Evolutionary conservation across 2,329 filamentous ascomycete genomes (phyloP).

Genomic region (Torrubiella hemipterigena): DNA sequence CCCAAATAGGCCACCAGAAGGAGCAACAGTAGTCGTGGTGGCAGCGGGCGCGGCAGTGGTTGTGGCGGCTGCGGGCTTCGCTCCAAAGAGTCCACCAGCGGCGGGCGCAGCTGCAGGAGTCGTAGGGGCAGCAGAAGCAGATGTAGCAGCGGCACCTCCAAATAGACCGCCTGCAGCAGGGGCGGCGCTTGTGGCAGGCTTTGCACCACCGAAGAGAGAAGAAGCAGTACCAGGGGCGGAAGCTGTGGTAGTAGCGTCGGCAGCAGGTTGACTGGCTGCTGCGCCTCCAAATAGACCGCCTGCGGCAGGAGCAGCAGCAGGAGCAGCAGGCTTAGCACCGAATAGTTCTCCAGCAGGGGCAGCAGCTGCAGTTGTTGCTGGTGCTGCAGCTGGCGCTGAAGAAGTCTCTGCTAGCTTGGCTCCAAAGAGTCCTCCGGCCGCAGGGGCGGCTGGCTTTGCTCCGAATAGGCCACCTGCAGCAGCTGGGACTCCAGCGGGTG

Average conservation of each 20-base stretch:
- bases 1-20: slow-evolving; percentile 22
- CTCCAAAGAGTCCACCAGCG: slow-evolving; percentile 22
- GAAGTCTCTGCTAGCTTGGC: slow-evolving; percentile 11
- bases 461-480: slow-evolving; percentile 22
- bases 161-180: slow-evolving; percentile 11
- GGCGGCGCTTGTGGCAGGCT: slow-evolving; percentile 8
- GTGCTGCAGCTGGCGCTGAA: slow-evolving; percentile 4
- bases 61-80: slow-evolving; percentile 23
- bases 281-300: slow-evolving; percentile 18
- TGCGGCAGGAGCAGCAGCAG: slow-evolving; percentile 10
- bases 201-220: slow-evolving; percentile 12
- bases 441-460: slow-evolving; percentile 3
- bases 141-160: slow-evolving; percentile 7
- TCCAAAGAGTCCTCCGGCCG: slow-evolving; percentile 5
- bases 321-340: slow-evolving; percentile 11
- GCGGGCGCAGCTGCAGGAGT: slow-evolving; percentile 8
- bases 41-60: slow-evolving; percentile 19
- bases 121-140: slow-evolving; percentile 15
- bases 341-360: slow-evolving; percentile 13
- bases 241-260: slow-evolving; percentile 9
- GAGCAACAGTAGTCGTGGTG: slow-evolving; percentile 11
- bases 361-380: slow-evolving; percentile 6
- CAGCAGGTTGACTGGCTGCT: slow-evolving; percentile 13
- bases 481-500: slow-evolving; percentile 43
- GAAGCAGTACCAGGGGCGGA: slow-evolving; percentile 13